Base-by-base conservation (phyloP, 306 rosid genomes). In the Glycine tomentella region DNA sequence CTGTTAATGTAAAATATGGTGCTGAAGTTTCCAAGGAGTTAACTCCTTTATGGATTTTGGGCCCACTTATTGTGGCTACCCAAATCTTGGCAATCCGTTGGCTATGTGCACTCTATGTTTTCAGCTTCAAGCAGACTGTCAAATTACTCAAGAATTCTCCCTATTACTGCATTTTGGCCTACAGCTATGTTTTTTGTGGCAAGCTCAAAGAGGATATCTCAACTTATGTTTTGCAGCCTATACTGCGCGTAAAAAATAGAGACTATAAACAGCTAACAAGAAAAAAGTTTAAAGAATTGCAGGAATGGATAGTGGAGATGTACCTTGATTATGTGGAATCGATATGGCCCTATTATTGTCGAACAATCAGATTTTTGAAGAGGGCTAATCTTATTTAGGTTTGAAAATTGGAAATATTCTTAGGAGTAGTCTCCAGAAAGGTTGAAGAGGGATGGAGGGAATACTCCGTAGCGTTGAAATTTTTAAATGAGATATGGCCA, bases 1-100 rank as follows among this genome's bases (percentile, higher is more conserved):
- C 83, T 36, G 89, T 95, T 69, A 91, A 95, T 69, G 67, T 77
- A 55, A 74, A 65, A 50, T 92, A 89, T 57, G 98, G 97, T 75
- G 90, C 91, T 42, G 90, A 91, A 81, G 97, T 92, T 90, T 91
- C 97, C 2, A 95, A 87, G 80, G 98, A 95, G 83, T 84, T 95
- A 86, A 84, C 92, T 69, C 98, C 98, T 51, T 86, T 95, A 74
- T 95, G 98, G 98, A 51, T 92, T 87, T 65, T 88, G 10, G 98
- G 98, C 68, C 98, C 98, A 62, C 71, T 92, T 9, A 55, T 91
- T 48, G 59, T 87, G 75, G 97, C 95, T 74, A 66, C 84, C 64
- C 82, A 95, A 82, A 52, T 91, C 75, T 84, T 88, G 86, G 76
- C 89, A 79, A 9, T 92, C 71, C 92, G 77, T 67, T 75, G 89